A percentile compares a stretch with the other conserved stretches of the same genome.
These are phyloP conservation scores for Agrocybe praecox DNA, from an alignment of 768 basidiomycete species.

Conservation along the genomic window DNA sequence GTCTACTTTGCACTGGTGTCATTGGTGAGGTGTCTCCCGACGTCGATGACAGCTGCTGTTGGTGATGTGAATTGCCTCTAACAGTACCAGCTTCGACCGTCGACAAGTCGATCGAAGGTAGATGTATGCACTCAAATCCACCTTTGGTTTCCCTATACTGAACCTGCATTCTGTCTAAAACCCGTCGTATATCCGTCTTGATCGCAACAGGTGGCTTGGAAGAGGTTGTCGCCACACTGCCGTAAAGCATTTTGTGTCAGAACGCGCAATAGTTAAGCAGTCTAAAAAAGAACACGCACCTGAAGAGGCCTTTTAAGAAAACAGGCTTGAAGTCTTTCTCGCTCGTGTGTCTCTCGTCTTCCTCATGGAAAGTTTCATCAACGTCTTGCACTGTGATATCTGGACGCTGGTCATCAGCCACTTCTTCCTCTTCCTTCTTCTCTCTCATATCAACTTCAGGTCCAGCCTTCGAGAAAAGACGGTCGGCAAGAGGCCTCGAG, in stretches of 20 bases:
- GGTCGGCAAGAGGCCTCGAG: slow-evolving; percentile 40
- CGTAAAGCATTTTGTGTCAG: slow-evolving; percentile 1
- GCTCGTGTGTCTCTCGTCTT: slow-evolving; percentile 47
- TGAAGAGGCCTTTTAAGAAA: slow-evolving; percentile 95
- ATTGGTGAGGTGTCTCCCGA: slow-evolving; percentile 47
- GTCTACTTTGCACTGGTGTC: slow-evolving; percentile 39
- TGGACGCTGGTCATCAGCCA: slow-evolving; percentile 22
- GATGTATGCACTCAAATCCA: slow-evolving; percentile 96
- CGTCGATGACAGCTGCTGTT: slow-evolving; percentile 40
- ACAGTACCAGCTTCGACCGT: slow-evolving; percentile 53
- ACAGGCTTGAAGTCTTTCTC: slow-evolving; percentile 91
- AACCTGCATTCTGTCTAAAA: slow-evolving; percentile 93
- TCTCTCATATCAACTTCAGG: slow-evolving; percentile 50
- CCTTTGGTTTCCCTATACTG: slow-evolving; percentile 89
- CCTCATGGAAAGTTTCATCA: slow-evolving; percentile 50
- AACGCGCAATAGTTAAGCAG: not conserved
- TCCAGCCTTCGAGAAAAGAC: slow-evolving; percentile 49
- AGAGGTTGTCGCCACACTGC: slow-evolving; percentile 91
- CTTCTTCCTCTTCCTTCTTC: slow-evolving; percentile 42
- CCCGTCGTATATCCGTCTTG: slow-evolving; percentile 82
- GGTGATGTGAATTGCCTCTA: slow-evolving; percentile 31
- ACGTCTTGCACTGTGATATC: slow-evolving; percentile 30
- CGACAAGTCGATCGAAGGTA: slow-evolving; percentile 90
- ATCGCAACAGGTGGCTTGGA: slow-evolving; percentile 83
- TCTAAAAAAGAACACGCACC: slow-evolving; percentile 42